These are phyloP conservation scores for Rhodotorula sp. DNA, from an alignment of 1,284 basidiomycete species.

Conservation along the genomic window DNA sequence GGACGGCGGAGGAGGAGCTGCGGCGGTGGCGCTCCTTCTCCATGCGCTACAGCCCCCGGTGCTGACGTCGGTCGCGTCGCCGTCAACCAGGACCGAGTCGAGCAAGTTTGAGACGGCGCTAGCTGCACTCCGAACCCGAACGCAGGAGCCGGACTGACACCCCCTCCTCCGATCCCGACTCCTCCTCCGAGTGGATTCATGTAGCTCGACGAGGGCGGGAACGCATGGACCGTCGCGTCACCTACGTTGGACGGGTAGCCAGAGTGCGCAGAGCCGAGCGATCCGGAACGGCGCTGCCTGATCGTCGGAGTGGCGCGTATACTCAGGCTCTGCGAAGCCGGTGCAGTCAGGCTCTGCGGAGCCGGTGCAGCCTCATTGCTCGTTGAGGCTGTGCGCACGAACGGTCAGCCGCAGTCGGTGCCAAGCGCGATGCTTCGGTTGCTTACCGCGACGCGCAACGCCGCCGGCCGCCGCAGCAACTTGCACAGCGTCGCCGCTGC, in stretches of 20 bases:
- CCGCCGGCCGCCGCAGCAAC: constrained; percentile 3
- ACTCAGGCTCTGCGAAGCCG: too few relatives aligned
- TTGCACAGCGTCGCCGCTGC: background rate
- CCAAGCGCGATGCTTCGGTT: too few relatives aligned
- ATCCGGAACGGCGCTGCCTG: constrained; percentile 14
- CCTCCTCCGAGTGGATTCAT: background rate
- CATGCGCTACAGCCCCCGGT: background rate
- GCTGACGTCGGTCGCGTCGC: background rate
- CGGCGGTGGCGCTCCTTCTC: background rate
- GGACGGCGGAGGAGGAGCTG: background rate
- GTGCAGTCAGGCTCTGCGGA: too few relatives aligned
- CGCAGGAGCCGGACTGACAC: background rate
- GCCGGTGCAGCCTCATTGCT: too few relatives aligned
- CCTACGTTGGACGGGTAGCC: background rate
- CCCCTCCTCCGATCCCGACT: background rate
- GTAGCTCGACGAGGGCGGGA: constrained; percentile 20
- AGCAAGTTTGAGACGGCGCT: background rate
- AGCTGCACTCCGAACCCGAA: background rate
- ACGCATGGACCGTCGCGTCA: background rate
- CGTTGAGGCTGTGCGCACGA: too few relatives aligned
- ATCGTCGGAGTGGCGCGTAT: background rate
- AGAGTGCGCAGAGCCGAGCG: background rate
- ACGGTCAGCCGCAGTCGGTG: too few relatives aligned
- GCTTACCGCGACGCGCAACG: constrained; percentile 14
- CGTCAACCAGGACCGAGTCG: background rate